These are phyloP conservation scores for Dipodascus geniculatus DNA, from an alignment of 805 yeast genomes.

Conservation along the genomic window DNA sequence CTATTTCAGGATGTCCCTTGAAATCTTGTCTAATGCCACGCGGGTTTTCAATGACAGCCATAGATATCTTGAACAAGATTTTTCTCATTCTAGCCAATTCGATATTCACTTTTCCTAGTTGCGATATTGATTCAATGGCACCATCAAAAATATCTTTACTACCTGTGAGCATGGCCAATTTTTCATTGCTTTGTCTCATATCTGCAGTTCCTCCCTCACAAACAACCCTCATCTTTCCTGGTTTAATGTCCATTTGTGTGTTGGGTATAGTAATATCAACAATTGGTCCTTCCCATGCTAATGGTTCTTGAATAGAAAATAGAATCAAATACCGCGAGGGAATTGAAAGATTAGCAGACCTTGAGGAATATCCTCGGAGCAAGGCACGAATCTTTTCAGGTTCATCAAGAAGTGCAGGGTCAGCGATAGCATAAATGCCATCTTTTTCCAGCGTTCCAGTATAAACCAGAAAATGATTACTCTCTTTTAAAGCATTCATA, in stretches of 20 bases:
- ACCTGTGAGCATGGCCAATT: constrained; percentile 32
- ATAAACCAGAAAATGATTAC: constrained; percentile 59
- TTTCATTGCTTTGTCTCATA: constrained; percentile 42
- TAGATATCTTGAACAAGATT: constrained; percentile 54
- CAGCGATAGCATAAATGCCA: constrained; percentile 74
- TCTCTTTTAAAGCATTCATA: constrained; percentile 46
- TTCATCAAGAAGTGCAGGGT: constrained; percentile 37
- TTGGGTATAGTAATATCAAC: constrained; percentile 34
- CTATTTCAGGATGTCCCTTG: constrained; percentile 55
- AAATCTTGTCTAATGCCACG: constrained; percentile 39
- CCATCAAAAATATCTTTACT: constrained; percentile 17
- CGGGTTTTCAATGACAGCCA: constrained; percentile 51
- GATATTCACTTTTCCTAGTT: constrained; percentile 58
- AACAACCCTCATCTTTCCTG: constrained; percentile 56
- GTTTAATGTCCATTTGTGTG: constrained; percentile 39
- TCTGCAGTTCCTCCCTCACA: constrained; percentile 57
- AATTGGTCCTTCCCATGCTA: constrained; percentile 86
- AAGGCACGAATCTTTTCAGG: constrained; percentile 25
- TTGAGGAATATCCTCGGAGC: constrained; percentile 21
- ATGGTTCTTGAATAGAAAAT: constrained; percentile 68
- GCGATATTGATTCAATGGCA: constrained; percentile 54
- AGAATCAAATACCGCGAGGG: constrained; percentile 57
- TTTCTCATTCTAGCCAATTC: constrained; percentile 58
- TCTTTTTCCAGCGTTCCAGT: constrained; percentile 60
- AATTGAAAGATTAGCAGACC: constrained; percentile 9